These are phyloP conservation scores for Tetrapisispora phaffii DNA, from an alignment of 805 yeast genomes.

Conservation along the genomic window DNA sequence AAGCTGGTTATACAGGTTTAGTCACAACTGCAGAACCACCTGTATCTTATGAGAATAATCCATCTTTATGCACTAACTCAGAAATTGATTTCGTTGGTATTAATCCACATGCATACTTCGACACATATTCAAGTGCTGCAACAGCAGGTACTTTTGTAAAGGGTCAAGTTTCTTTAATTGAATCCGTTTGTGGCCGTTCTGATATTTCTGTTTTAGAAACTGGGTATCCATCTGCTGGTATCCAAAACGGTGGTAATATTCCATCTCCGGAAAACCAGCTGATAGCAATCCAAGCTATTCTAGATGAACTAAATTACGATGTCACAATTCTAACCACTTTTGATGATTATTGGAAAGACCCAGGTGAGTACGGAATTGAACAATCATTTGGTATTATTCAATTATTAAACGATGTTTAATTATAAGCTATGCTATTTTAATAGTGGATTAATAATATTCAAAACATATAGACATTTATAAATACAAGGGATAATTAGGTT, in stretches of 20 bases:
- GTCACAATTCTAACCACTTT: slow-evolving; percentile 67
- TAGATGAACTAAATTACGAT: slow-evolving; percentile 47
- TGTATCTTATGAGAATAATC: slow-evolving; percentile 51
- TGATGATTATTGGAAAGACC: slow-evolving; percentile 77
- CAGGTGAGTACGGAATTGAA: slow-evolving; percentile 79
- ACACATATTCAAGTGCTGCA: slow-evolving; percentile 47
- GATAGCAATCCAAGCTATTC: slow-evolving; percentile 54
- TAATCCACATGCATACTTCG: slow-evolving; percentile 82
- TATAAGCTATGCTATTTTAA: neutral
- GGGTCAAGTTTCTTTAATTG: slow-evolving; percentile 49
- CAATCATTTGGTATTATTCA: slow-evolving; percentile 70
- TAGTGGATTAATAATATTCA: neutral
- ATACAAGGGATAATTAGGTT: neutral
- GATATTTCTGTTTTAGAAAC: slow-evolving; percentile 41
- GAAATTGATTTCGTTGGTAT: slow-evolving; percentile 76
- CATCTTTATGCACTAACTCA: slow-evolving; percentile 57
- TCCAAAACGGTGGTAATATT: slow-evolving; percentile 57
- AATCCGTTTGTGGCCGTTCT: slow-evolving; percentile 39
- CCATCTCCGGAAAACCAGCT: slow-evolving; percentile 65
- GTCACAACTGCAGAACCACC: slow-evolving; percentile 89
- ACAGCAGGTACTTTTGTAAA: slow-evolving; percentile 63
- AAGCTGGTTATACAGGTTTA: slow-evolving; percentile 67
- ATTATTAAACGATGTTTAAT: slow-evolving; percentile 6
- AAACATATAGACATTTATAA: neutral
- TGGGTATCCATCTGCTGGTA: slow-evolving; percentile 78